A percentile compares a stretch with the other conserved stretches of the same genome.
Conservation (phyloP, 257 asterid genomes). For the Penstemon davidsonii region DNA sequence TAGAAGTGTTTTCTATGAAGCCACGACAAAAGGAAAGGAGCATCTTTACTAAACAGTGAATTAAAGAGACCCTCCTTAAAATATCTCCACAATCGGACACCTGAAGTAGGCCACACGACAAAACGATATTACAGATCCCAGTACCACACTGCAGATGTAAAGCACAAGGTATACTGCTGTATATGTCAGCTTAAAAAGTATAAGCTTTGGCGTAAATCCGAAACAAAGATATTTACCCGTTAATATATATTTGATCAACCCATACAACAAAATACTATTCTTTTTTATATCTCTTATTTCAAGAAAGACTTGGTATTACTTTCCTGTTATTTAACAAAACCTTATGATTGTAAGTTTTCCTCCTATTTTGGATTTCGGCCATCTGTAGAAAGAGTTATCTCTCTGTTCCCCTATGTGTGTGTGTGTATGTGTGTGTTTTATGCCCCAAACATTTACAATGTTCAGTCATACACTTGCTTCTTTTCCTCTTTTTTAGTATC, state of each 20-base stretch:
- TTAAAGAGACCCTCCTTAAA: constrained; percentile 30
- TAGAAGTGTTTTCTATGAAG: constrained; percentile 31
- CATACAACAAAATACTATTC: background rate
- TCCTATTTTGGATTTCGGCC: background rate
- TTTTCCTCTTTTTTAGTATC: background rate
- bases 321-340: background rate
- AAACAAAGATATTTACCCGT: background rate
- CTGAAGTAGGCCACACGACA: constrained; percentile 24
- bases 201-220: background rate
- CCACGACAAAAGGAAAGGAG: constrained; percentile 27
- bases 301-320: constrained; percentile 3
- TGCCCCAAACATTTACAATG: constrained; percentile 6
- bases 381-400: background rate
- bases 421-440: background rate
- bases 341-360: background rate
- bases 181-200: constrained; percentile 9
- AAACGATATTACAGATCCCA: constrained; percentile 44
- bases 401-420: background rate
- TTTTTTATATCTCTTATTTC: background rate
- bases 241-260: background rate
- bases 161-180: constrained; percentile 43
- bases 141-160: constrained; percentile 23
- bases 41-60: constrained; percentile 29
- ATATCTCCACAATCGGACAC: constrained; percentile 29
- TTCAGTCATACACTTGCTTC: background rate